Evolutionary conservation across 2,329 filamentous ascomycete genomes (phyloP), one percentile per base, ranked within the genome.

Genomic region (Drechslerella dactyloides): DNA sequence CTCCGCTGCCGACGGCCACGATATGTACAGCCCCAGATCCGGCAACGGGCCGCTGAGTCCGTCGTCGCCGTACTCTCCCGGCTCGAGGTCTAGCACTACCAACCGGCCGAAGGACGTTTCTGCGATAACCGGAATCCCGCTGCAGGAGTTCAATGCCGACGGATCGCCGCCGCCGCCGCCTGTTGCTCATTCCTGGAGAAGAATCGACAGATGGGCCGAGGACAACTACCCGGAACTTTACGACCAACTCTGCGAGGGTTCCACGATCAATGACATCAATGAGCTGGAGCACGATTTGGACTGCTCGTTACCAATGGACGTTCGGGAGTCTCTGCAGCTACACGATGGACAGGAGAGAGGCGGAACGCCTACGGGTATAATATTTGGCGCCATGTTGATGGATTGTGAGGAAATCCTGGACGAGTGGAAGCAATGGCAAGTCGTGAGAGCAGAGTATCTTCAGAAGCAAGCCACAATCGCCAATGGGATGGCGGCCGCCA

Each of bases 371-470:
- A 97, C 93, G 0, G 94, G 94, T 74, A 89, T 97, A 75, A 86
- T 99, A 73, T 97, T 99, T 77, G 86, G 93, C 70, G 89, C 87
- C 79, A 99, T 99, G 94, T 82, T 99, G 74, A 86, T 99, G 66
- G 94, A 99, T 80, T 97, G 94, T 78, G 94, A 99, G 80, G 94
- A 99, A 79, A 96, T 99, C 76, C 89, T 96, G 21, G 92, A 97
- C 79, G 94, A 99, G 79, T 97, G 93, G 91, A 89, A 90, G 77
- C 96, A 96, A 78, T 99, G 94, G 94, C 88, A 91, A 76, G 88
- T 86, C 74, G 94, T 99, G 74, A 96, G 96, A 78, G 87, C 93
- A 68, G 91, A 97, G 78, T 96, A 90, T 79, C 84, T 97, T 69
- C 73, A 89, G 87, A 44, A 89, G 87, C 60, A 85, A 58, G 59